These are phyloP conservation scores for Heracleum sosnowskyi DNA, from an alignment of 129 eudicot genomes.

Conservation along the genomic window DNA sequence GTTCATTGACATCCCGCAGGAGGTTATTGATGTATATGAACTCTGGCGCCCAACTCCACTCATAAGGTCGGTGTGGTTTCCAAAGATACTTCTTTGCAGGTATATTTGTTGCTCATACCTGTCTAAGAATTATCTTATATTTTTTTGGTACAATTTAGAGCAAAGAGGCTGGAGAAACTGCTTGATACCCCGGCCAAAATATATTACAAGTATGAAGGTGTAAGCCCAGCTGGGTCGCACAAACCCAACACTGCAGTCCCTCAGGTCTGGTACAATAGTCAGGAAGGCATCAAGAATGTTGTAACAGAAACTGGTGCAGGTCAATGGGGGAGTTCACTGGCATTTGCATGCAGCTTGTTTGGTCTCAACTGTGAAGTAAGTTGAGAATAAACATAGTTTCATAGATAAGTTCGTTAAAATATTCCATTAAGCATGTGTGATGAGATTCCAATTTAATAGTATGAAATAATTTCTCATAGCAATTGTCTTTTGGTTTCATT, in stretches of 20 bases:
- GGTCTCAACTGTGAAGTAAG: constrained; percentile 79
- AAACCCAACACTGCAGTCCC: constrained; percentile 95
- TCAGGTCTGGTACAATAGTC: constrained; percentile 93
- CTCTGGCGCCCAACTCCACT: constrained; percentile 99
- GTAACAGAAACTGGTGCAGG: constrained; percentile 99
- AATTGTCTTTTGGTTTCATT: too few species aligned
- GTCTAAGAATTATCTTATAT: constrained; percentile 14
- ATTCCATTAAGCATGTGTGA: background rate
- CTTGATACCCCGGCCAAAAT: constrained; percentile 92
- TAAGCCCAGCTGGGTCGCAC: constrained; percentile 95
- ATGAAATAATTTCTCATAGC: background rate
- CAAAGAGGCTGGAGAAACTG: constrained; percentile 92
- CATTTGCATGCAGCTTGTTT: constrained; percentile 90
- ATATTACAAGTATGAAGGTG: constrained; percentile 95
- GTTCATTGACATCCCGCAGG: constrained; percentile 71
- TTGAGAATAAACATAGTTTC: background rate
- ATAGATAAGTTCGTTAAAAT: background rate
- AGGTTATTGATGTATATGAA: constrained; percentile 65
- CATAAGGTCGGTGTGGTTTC: constrained; percentile 50
- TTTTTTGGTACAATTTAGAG: constrained; percentile 46
- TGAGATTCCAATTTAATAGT: background rate
- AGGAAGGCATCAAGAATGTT: constrained; percentile 69
- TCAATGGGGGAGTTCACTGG: constrained; percentile 92
- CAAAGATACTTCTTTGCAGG: background rate
- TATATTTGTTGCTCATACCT: background rate